These are phyloP conservation scores for Acorus gramineus DNA, from an alignment of 106 monocot genomes.

Conservation along the genomic window DNA sequence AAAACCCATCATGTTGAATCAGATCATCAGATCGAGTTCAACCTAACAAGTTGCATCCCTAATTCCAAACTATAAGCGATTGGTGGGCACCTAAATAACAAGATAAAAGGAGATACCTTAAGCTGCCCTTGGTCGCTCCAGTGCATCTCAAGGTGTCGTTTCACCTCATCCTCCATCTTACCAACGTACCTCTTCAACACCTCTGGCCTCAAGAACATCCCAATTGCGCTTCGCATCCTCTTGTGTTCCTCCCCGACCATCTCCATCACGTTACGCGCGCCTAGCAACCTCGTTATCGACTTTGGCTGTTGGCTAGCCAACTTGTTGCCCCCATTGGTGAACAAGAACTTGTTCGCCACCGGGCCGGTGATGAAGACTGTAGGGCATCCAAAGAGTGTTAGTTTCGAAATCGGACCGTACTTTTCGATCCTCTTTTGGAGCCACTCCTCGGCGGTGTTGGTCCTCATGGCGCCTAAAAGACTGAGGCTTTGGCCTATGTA, in stretches of 20 bases:
- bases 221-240: slow-evolving; percentile 14
- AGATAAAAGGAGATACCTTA: not conserved
- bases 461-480: slow-evolving; percentile 18
- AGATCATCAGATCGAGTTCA: no score
- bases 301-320: slow-evolving; percentile 1
- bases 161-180: slow-evolving; percentile 20
- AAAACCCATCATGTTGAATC: no score
- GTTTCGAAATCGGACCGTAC: slow-evolving; percentile 30
- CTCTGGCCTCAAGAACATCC: slow-evolving; percentile 22
- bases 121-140: slow-evolving; percentile 1
- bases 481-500: slow-evolving; percentile 25
- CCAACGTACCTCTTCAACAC: slow-evolving; percentile 20
- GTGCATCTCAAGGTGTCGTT: slow-evolving; percentile 13
- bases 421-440: not conserved
- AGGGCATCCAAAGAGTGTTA: slow-evolving; percentile 18
- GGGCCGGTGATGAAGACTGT: slow-evolving; percentile 14
- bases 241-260: slow-evolving; percentile 18
- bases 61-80: no score
- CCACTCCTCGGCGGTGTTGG: slow-evolving; percentile 22
- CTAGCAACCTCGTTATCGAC: slow-evolving; percentile 12
- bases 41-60: no score
- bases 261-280: slow-evolving; percentile 21
- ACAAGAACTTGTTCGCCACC: slow-evolving; percentile 34
- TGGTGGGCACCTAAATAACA: no score
- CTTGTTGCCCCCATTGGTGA: slow-evolving; percentile 5